These are phyloP conservation scores for Grosmannia huntii DNA, from an alignment of 2,329 filamentous ascomycete species.

Conservation along the genomic window DNA sequence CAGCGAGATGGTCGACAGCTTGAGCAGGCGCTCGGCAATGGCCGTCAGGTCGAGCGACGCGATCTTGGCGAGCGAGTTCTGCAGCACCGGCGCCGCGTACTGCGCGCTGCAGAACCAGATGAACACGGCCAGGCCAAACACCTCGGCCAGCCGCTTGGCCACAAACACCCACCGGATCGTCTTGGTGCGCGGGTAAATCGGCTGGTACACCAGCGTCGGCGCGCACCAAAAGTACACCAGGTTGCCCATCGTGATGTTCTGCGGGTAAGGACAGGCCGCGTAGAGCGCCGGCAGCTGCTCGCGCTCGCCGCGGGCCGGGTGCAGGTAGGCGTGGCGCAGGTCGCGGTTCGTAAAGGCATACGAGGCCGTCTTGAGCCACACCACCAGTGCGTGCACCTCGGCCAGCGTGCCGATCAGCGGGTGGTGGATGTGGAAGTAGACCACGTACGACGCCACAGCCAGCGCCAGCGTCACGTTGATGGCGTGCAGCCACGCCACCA, in stretches of 20 bases:
- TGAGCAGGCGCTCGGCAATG: constrained; percentile 82
- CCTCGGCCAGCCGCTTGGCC: constrained; percentile 66
- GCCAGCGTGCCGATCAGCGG: constrained; percentile 85
- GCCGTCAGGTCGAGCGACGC: constrained; percentile 65
- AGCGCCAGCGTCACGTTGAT: constrained; percentile 76
- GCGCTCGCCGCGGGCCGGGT: constrained; percentile 54
- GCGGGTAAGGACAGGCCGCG: constrained; percentile 69
- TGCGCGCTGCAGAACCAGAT: constrained; percentile 95
- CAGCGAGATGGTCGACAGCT: constrained; percentile 86
- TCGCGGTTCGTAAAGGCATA: constrained; percentile 97
- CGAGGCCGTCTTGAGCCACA: constrained; percentile 91
- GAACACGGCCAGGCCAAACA: constrained; percentile 65
- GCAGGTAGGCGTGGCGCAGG: constrained; percentile 77
- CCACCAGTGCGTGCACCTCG: constrained; percentile 83
- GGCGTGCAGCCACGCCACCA: constrained; percentile 68
- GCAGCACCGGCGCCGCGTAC: constrained; percentile 80
- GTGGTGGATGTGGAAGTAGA: constrained; percentile 87
- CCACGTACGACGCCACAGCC: constrained; percentile 65
- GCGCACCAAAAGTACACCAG: constrained; percentile 97
- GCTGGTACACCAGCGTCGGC: constrained; percentile 91
- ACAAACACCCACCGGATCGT: constrained; percentile 82
- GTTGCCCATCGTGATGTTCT: constrained; percentile 80
- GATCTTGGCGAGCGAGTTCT: constrained; percentile 83
- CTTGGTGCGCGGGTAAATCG: constrained; percentile 78
- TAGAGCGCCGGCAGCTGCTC: constrained; percentile 72